Percentiles rank a stretch among this genome's conserved stretches.
phyloP scores from a whole-genome alignment of 768 basidiomycete species.

The Sarcodon sp. region DNA sequence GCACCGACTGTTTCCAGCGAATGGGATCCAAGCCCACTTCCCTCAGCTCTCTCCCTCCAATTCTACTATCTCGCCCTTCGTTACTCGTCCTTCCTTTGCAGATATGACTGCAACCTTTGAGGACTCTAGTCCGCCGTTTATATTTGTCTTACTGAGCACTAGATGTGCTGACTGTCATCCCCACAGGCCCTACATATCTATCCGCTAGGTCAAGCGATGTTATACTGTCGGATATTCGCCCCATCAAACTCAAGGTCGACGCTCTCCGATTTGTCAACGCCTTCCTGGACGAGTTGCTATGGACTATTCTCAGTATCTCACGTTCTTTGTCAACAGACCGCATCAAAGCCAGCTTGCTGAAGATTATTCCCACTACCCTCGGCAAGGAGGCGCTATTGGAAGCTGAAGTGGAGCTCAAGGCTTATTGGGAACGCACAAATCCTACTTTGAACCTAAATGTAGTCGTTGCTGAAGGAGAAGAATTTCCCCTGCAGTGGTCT shows the following conservation, averaged over 20 bases:
- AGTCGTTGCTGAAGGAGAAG: constrained; percentile 32
- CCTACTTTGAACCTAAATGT: constrained; percentile 15
- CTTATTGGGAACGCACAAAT: constrained; percentile 72
- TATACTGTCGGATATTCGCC: constrained; percentile 85
- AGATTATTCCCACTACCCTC: constrained; percentile 62
- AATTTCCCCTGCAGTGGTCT: constrained; percentile 61
- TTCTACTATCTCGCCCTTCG: not conserved
- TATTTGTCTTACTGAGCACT: not conserved
- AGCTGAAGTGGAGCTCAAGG: constrained; percentile 84
- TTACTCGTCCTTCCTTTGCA: not conserved
- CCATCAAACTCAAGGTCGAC: constrained; percentile 72
- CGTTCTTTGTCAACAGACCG: constrained; percentile 63
- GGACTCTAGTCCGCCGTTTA: not conserved
- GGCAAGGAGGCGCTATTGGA: constrained; percentile 90
- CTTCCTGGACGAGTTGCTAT: constrained; percentile 75
- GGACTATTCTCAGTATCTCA: constrained; percentile 52
- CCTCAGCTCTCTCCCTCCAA: not conserved
- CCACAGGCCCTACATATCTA: constrained; percentile 58
- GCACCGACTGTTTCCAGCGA: too few species aligned
- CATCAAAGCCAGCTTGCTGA: constrained; percentile 59
- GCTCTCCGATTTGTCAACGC: constrained; percentile 73
- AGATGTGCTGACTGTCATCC: not conserved
- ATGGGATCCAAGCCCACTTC: not conserved
- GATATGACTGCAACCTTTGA: not conserved
- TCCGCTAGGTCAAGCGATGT: constrained; percentile 79